Evolutionary conservation across 2,329 filamentous ascomycete species (phyloP).

Genomic region (Verticillium longisporum): DNA sequence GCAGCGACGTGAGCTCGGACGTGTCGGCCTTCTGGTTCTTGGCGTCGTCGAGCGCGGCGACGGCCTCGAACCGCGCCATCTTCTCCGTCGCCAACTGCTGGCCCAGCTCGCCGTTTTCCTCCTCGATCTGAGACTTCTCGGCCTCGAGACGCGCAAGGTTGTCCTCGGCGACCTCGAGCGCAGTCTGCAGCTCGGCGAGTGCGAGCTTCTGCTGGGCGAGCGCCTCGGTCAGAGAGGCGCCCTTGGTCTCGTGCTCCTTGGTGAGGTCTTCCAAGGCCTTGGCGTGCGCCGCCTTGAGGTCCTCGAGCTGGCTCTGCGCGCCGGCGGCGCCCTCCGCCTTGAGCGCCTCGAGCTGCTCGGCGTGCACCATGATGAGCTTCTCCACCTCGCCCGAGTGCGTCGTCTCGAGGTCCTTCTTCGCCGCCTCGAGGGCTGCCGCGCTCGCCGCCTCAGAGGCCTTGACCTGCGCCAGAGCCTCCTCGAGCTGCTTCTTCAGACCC

Average conservation of each 20-base stretch:
- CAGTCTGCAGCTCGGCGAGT: conserved; percentile 21
- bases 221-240: conserved; percentile 19
- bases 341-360: conserved; percentile 31
- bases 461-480: conserved; percentile 21
- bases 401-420: conserved; percentile 36
- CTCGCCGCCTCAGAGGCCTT: conserved; percentile 30
- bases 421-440: conserved; percentile 35
- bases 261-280: conserved; percentile 33
- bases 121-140: conserved; percentile 29
- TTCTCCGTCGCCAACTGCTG: conserved; percentile 52
- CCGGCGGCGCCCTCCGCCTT: conserved; percentile 29
- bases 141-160: conserved; percentile 21
- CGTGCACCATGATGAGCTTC: conserved; percentile 34
- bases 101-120: conserved; percentile 41
- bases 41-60: conserved; percentile 53
- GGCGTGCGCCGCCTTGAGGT: conserved; percentile 27
- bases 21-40: conserved; percentile 51
- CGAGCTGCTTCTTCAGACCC: conserved; percentile 24
- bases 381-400: conserved; percentile 40
- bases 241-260: conserved; percentile 27
- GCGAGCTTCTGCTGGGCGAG: conserved; percentile 22
- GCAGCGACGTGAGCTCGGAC: conserved; percentile 44
- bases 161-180: conserved; percentile 25
- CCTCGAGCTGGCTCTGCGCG: conserved; percentile 35
- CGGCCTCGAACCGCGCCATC: conserved; percentile 51